Evolutionary conservation across 768 basidiomycete species (phyloP).

Genomic region (Mycena polygramma): DNA sequence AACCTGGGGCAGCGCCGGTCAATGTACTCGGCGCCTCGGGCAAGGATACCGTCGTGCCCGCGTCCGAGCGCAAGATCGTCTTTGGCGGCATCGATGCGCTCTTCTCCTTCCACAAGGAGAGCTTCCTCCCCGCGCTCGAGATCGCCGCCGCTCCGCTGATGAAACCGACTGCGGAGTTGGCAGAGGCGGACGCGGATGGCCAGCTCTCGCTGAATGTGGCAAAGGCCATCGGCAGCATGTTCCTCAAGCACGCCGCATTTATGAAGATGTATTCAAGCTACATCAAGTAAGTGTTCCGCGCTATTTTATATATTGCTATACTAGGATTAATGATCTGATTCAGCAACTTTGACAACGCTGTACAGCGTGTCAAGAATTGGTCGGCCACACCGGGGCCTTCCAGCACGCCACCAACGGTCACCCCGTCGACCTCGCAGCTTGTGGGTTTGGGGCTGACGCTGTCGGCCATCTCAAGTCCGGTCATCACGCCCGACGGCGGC

Average conservation of each 20-base stretch:
- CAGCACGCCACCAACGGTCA: constrained; percentile 57
- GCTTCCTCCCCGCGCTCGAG: constrained; percentile 93
- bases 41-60: constrained; percentile 89
- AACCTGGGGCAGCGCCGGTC: constrained; percentile 79
- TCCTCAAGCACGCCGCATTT: constrained; percentile 94
- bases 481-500: constrained; percentile 52
- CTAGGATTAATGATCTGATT: constrained; percentile 25
- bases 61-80: constrained; percentile 88
- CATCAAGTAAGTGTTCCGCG: constrained; percentile 80
- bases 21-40: constrained; percentile 77
- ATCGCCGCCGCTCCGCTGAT: constrained; percentile 79
- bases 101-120: constrained; percentile 92
- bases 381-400: constrained; percentile 65
- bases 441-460: constrained; percentile 71
- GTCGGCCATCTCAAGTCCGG: constrained; percentile 64
- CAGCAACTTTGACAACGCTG: constrained; percentile 95
- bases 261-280: constrained; percentile 99
- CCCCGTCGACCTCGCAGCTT: constrained; percentile 74
- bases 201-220: constrained; percentile 81
- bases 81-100: constrained; percentile 92
- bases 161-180: constrained; percentile 57
- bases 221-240: constrained; percentile 87
- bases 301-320: constrained; percentile 17
- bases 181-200: constrained; percentile 76
- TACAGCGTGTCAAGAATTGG: constrained; percentile 92